Evolutionary conservation across 2,329 filamentous ascomycete species (phyloP).

Genomic region (Cladophialophora yegresii): DNA sequence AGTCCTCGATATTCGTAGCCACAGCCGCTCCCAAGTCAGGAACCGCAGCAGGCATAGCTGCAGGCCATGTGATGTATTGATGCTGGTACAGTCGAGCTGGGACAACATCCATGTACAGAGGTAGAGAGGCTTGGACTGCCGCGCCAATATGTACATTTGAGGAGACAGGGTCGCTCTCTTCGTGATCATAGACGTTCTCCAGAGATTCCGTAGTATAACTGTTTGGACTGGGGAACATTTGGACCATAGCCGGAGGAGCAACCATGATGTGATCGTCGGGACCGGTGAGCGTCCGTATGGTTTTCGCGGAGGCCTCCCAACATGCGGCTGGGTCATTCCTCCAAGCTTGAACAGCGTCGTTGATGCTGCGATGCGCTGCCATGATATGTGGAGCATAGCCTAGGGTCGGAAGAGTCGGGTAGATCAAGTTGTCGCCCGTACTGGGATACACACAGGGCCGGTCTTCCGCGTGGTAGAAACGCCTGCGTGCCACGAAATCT

Average conservation of each 20-base stretch:
- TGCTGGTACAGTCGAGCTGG: constrained; percentile 4
- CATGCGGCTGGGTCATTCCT: neutral
- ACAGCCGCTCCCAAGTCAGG: neutral
- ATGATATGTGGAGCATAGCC: neutral
- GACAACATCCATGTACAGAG: constrained; percentile 7
- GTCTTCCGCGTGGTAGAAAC: neutral
- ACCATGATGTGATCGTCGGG: neutral
- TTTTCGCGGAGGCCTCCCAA: neutral
- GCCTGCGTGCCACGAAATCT: neutral
- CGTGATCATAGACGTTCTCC: neutral
- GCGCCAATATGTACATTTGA: neutral
- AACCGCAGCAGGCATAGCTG: neutral
- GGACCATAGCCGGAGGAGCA: neutral
- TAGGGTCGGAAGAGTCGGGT: constrained; percentile 4
- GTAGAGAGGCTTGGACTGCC: neutral
- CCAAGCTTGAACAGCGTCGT: neutral
- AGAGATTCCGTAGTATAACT: neutral
- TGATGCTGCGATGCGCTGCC: neutral
- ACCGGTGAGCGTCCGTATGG: neutral
- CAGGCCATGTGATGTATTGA: constrained; percentile 7
- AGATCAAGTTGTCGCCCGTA: constrained; percentile 5
- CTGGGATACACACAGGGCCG: neutral
- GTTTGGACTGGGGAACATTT: neutral
- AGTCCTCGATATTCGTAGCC: neutral
- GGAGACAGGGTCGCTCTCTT: neutral